Conservation (phyloP, 2,329 filamentous ascomycete genomes). For the Cercospora janseana region DNA sequence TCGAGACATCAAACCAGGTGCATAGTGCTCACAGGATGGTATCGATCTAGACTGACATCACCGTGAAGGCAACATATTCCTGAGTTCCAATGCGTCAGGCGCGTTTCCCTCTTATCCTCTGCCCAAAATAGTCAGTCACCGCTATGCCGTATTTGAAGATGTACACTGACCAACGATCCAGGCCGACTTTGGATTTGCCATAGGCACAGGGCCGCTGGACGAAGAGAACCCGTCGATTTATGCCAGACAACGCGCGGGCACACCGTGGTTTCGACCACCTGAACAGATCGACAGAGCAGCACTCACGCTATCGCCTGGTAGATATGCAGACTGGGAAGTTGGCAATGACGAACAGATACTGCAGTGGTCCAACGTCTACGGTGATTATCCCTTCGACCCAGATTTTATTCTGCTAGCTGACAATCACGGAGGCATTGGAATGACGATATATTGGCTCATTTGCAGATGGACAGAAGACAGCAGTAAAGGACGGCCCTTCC, state of each 20-base stretch:
- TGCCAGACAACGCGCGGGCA: not conserved
- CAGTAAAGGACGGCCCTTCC: not conserved
- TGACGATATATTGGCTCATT: conserved; percentile 2
- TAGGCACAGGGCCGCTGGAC: not conserved
- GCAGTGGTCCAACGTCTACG: not conserved
- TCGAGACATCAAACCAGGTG: conserved; percentile 5
- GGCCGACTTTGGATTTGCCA: conserved; percentile 3
- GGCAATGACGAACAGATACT: conserved; percentile 5
- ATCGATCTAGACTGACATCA: not conserved
- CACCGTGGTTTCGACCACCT: not conserved
- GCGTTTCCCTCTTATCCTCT: conserved; percentile 1
- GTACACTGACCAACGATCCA: not conserved
- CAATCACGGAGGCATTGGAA: not conserved
- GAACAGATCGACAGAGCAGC: not conserved
- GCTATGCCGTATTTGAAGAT: not conserved
- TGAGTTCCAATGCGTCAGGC: not conserved
- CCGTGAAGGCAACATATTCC: conserved; percentile 1
- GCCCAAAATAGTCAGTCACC: not conserved
- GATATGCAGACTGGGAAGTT: not conserved
- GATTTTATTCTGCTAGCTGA: not conserved
- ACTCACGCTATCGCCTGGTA: not conserved
- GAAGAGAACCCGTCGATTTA: not conserved
- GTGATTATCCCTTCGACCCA: not conserved
- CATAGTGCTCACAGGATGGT: not conserved
- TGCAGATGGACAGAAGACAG: not conserved